phyloP scores from a whole-genome alignment of 208 protist species.

The Leptomonas seymouri region DNA sequence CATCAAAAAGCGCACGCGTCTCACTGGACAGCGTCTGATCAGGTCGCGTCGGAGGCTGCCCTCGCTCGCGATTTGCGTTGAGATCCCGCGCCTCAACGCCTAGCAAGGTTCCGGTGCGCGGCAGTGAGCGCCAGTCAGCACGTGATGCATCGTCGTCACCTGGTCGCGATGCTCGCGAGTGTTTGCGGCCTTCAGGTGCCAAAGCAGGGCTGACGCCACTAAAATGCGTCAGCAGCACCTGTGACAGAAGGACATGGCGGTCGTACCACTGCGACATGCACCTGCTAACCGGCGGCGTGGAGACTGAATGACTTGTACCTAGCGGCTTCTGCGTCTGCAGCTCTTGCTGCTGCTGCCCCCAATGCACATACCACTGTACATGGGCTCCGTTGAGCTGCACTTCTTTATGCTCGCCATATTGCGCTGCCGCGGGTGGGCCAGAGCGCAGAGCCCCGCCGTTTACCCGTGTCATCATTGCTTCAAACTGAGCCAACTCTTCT shows the following conservation, averaged over 20 bases:
- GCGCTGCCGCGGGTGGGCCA: too few relatives aligned
- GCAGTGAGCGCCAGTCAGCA: slow-evolving; percentile 6
- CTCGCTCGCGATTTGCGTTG: too few relatives aligned
- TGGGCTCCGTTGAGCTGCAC: not conserved
- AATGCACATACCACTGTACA: slow-evolving; percentile 3
- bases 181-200: not conserved
- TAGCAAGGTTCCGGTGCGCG: not conserved
- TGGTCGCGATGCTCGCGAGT: not conserved
- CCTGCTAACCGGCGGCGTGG: not conserved
- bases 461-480: not conserved
- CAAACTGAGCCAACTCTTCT: not conserved
- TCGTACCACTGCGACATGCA: slow-evolving; percentile 12
- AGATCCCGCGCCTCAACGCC: not conserved
- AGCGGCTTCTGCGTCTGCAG: not conserved
- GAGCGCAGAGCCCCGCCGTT: too few relatives aligned
- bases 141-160: not conserved
- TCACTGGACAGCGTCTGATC: slow-evolving; percentile 6
- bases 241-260: not conserved
- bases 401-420: not conserved
- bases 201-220: not conserved
- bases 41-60: not conserved
- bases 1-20: not conserved
- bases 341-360: not conserved
- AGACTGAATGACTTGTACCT: not conserved
- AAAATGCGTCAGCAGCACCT: not conserved